Evolutionary conservation across 2,329 filamentous ascomycete genomes (phyloP).

Genomic region (Waltergamsia citrina): DNA sequence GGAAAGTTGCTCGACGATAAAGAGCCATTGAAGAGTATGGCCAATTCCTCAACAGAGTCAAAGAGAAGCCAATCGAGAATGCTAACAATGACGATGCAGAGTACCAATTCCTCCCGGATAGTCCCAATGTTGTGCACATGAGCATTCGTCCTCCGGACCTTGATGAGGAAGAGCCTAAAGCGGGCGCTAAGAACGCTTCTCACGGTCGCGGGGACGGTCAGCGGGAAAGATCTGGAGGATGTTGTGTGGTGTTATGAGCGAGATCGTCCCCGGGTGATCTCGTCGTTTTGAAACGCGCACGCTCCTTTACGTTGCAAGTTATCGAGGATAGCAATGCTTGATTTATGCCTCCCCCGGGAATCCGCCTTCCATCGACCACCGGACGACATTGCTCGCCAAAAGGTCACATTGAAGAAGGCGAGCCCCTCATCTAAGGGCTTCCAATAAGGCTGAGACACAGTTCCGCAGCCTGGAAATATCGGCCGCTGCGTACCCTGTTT

Average conservation of each 20-base stretch:
- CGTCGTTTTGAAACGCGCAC: neutral
- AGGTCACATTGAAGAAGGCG: too few relatives aligned
- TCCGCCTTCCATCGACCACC: too few relatives aligned
- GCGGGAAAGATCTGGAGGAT: conserved; percentile 30
- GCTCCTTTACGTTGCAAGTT: neutral
- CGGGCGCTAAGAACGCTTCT: conserved; percentile 42
- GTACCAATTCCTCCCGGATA: conserved; percentile 65
- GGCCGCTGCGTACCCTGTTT: neutral
- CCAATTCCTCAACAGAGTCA: neutral
- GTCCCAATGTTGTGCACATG: conserved; percentile 88
- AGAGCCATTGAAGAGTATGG: conserved; percentile 67
- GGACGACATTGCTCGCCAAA: too few relatives aligned
- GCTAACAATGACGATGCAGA: conserved; percentile 39
- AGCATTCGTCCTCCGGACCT: conserved; percentile 81
- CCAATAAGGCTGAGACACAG: neutral
- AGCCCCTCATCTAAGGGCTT: too few relatives aligned
- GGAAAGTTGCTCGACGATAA: conserved; percentile 89
- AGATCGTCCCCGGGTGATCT: neutral
- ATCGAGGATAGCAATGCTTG: too few relatives aligned
- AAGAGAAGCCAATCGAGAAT: neutral
- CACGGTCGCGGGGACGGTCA: conserved; percentile 29
- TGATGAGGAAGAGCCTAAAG: conserved; percentile 69
- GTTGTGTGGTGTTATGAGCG: conserved; percentile 42
- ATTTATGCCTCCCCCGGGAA: too few relatives aligned
- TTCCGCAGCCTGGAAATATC: neutral